Percentiles rank a stretch among this genome's conserved stretches.
phyloP scores from a whole-genome alignment of 2,329 filamentous ascomycete genomes.

The Xylariaceae sp. region DNA sequence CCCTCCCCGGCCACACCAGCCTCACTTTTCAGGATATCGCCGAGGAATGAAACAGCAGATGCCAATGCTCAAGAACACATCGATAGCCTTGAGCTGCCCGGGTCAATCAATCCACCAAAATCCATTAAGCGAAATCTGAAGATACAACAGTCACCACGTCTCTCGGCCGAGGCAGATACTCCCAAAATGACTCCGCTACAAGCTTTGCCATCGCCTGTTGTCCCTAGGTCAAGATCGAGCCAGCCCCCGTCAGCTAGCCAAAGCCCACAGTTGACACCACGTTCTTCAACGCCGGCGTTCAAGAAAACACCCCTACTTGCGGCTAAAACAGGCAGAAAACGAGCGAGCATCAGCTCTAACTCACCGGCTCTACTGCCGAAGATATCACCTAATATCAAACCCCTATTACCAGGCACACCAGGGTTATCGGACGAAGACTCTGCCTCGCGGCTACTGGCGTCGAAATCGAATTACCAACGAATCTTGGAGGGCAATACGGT shows the following conservation, averaged over 20 bases:
- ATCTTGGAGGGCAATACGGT: slow-evolving; percentile 90
- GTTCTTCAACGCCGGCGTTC: slow-evolving; percentile 38
- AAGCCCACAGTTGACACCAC: slow-evolving; percentile 61
- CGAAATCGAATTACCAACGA: slow-evolving; percentile 97
- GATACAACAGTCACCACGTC: slow-evolving; percentile 45
- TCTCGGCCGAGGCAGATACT: slow-evolving; percentile 34
- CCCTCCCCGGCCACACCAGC: slow-evolving; percentile 76
- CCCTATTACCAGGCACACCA: slow-evolving; percentile 64
- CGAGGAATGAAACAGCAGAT: slow-evolving; percentile 46
- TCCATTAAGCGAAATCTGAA: slow-evolving; percentile 46
- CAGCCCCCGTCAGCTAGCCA: slow-evolving; percentile 53
- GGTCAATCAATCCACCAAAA: slow-evolving; percentile 63
- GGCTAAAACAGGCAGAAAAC: slow-evolving; percentile 61
- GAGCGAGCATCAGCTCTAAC: slow-evolving; percentile 65
- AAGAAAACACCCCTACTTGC: slow-evolving; percentile 55
- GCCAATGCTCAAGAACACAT: slow-evolving; percentile 48
- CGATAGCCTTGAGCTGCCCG: slow-evolving; percentile 65
- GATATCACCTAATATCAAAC: slow-evolving; percentile 94
- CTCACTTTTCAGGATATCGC: slow-evolving; percentile 75
- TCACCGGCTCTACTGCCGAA: slow-evolving; percentile 83
- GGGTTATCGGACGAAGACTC: slow-evolving; percentile 55
- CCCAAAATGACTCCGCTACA: slow-evolving; percentile 51
- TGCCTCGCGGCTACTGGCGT: slow-evolving; percentile 73
- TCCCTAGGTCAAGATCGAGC: slow-evolving; percentile 39
- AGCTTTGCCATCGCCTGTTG: slow-evolving; percentile 46